Conservation (phyloP, 768 basidiomycete species). For the Serendipita sp. region DNA sequence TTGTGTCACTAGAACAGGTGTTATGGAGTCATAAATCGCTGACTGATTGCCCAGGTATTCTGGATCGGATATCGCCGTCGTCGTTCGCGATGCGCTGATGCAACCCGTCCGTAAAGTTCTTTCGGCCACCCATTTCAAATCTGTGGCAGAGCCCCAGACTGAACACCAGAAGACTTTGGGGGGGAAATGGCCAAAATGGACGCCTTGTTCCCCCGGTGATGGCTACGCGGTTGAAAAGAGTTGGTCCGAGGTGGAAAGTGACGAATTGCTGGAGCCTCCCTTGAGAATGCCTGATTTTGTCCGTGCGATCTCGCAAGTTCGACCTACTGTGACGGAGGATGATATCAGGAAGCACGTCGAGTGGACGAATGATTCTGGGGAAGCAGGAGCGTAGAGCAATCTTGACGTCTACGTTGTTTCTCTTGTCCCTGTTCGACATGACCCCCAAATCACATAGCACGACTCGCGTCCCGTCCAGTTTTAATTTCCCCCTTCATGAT, state of each 20-base stretch:
- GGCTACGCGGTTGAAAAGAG: slow-evolving; percentile 68
- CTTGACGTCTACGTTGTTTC: neutral
- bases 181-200: slow-evolving; percentile 44
- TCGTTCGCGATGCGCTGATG: slow-evolving; percentile 95
- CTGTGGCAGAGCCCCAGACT: slow-evolving; percentile 22
- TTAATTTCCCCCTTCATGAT: too few species aligned
- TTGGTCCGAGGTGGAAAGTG: slow-evolving; percentile 77
- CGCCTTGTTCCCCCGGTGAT: slow-evolving; percentile 94
- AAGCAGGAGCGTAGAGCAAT: slow-evolving; percentile 12
- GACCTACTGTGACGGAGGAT: slow-evolving; percentile 76
- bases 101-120: slow-evolving; percentile 95
- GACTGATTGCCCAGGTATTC: slow-evolving; percentile 40
- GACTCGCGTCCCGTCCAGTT: too few species aligned
- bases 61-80: slow-evolving; percentile 86
- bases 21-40: neutral
- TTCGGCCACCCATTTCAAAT: slow-evolving; percentile 88
- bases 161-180: slow-evolving; percentile 17
- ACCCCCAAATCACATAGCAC: too few species aligned
- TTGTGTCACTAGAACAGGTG: neutral
- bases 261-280: slow-evolving; percentile 82
- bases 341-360: slow-evolving; percentile 76
- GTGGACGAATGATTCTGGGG: slow-evolving; percentile 76
- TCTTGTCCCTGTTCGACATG: neutral
- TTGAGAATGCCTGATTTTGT: slow-evolving; percentile 67
- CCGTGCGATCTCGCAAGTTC: slow-evolving; percentile 57